phyloP scores from a whole-genome alignment of 1,139 yeast genomes.

The Zhuliangozyma blackwelliae region DNA sequence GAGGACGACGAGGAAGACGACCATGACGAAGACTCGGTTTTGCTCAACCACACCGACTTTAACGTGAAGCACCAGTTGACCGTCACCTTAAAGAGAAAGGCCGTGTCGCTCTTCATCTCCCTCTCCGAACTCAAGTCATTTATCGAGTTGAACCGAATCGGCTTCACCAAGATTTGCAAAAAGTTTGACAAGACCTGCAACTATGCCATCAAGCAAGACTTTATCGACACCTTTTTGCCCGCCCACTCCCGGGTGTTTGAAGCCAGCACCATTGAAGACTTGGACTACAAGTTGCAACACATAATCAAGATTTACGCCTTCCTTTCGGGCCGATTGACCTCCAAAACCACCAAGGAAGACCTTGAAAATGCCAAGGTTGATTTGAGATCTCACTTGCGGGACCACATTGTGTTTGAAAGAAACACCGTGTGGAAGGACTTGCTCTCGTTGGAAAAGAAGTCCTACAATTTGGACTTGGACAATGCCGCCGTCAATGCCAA shows the following conservation, averaged over 20 bases:
- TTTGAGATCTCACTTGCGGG: slow-evolving; percentile 73
- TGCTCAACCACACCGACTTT: slow-evolving; percentile 44
- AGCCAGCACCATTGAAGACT: slow-evolving; percentile 32
- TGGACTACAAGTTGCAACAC: slow-evolving; percentile 45
- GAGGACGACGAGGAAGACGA: slow-evolving; percentile 40
- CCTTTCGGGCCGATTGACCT: slow-evolving; percentile 29
- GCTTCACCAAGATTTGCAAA: slow-evolving; percentile 82
- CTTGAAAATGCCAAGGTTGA: slow-evolving; percentile 58
- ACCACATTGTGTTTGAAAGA: slow-evolving; percentile 94
- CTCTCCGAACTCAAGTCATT: slow-evolving; percentile 81
- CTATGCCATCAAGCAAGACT: slow-evolving; percentile 52
- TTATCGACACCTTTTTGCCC: slow-evolving; percentile 43
- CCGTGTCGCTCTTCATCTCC: slow-evolving; percentile 63
- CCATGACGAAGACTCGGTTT: slow-evolving; percentile 32
- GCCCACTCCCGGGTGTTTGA: slow-evolving; percentile 44
- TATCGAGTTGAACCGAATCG: slow-evolving; percentile 78
- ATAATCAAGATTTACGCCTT: slow-evolving; percentile 48
- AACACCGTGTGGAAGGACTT: slow-evolving; percentile 96
- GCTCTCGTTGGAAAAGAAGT: slow-evolving; percentile 75
- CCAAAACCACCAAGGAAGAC: slow-evolving; percentile 26
- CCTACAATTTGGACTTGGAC: slow-evolving; percentile 30
- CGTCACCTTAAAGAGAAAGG: slow-evolving; percentile 65
- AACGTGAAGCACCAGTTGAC: slow-evolving; percentile 49
- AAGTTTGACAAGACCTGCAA: slow-evolving; percentile 83
- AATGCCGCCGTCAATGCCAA: slow-evolving; percentile 20